Percentiles rank a stretch among this genome's conserved stretches.
These are phyloP conservation scores for Solanum paucissectum DNA, from an alignment of 257 asterid genomes.

Conservation along the genomic window DNA sequence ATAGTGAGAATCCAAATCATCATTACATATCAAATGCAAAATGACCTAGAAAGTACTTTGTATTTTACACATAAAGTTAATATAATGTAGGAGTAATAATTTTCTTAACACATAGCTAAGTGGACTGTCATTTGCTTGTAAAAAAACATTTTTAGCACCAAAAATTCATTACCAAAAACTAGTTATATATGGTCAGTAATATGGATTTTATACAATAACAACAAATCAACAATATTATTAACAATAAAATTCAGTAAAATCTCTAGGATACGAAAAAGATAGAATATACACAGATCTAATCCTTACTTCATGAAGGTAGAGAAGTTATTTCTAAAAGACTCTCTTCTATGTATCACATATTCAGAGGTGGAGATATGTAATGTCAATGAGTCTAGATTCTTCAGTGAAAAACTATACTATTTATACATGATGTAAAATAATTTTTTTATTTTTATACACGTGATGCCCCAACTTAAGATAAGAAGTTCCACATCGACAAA, in stretches of 20 bases:
- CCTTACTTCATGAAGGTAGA: background rate
- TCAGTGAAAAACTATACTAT: background rate
- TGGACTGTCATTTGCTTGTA: background rate
- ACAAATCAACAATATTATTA: no score
- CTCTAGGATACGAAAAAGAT: background rate
- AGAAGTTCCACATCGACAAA: background rate
- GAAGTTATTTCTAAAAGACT: background rate
- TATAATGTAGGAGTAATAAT: background rate
- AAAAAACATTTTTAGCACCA: background rate
- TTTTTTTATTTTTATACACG: no score
- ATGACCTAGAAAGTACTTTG: background rate
- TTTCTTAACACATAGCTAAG: background rate
- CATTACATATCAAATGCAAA: background rate
- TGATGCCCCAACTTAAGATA: no score
- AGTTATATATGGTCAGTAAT: background rate
- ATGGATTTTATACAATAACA: background rate
- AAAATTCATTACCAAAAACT: background rate
- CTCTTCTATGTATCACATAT: no score
- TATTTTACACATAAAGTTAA: background rate
- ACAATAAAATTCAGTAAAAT: background rate
- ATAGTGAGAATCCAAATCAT: background rate
- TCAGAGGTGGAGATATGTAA: fast-evolving
- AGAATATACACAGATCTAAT: background rate
- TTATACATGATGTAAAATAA: background rate
- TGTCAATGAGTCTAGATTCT: background rate